Base-by-base conservation (phyloP, 352 stramenopile genomes). In the Globisporangium cylindrosporum region DNA sequence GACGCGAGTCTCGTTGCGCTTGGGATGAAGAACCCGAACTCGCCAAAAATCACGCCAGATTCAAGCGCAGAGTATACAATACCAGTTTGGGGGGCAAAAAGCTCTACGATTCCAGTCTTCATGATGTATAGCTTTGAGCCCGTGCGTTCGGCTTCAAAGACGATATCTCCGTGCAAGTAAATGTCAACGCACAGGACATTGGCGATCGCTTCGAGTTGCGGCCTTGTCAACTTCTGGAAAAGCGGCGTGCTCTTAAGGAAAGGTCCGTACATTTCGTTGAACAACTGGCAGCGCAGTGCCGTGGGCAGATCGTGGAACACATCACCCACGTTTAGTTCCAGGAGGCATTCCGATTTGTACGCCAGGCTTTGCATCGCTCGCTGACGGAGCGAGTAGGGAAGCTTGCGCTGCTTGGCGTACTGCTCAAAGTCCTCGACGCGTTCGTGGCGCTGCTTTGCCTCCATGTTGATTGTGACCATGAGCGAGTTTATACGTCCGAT, bases 381-480 rank as follows among this genome's bases (percentile, higher is more conserved):
- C 22, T 80, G 73, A 3, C 81, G 78, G 14, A 93, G 38, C 1
- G 38, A 32, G 4, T 70, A 49, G 4, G 84, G 82, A 4, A 93
- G 60, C 1, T 75, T 74, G 36, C 78, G 76, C 46, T 80, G 78
- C 61, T 84, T 88, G 6, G 84, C 81, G 62, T 90, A 93, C 62
- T 90, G 82, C 25, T 91, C 76, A 46, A 93, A 91, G 51, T 87
- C 78, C 49, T 89, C 81, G 18, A 88, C 53, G 0, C 78, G 81
- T 24, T 80, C 77, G 29, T 82, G 67, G 68, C 72, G 76, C 61
- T 85, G 71, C 27, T 89, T 89, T 6, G 72, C 75, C 3, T 85
- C 71, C 63, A 88, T 88, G 56, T 90, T 76, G 0, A 91, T 74
- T 3, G 81, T 86, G 22, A 86, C 73, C 74, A 93, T 91, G n/a